These are phyloP conservation scores for Backusella westeae DNA, from an alignment of 192 early-diverging fungal species.

Conservation along the genomic window DNA sequence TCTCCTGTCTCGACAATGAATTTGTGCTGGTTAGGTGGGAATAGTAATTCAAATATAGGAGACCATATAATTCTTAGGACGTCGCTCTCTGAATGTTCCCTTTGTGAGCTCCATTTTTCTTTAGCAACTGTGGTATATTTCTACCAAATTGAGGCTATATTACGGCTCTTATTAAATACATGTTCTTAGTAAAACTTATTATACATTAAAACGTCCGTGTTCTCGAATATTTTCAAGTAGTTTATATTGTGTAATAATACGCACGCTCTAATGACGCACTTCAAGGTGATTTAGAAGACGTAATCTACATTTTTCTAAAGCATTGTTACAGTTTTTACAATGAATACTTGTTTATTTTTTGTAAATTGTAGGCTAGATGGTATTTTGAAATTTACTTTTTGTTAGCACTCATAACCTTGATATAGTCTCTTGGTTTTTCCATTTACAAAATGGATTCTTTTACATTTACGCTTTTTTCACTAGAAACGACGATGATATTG, in stretches of 20 bases:
- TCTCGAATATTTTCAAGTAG: conserved; percentile 15
- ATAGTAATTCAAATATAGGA: conserved; percentile 21
- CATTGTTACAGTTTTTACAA: no score
- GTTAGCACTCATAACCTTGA: no score
- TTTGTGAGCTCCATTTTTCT: conserved; percentile 17
- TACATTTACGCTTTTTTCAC: no score
- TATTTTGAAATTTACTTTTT: no score
- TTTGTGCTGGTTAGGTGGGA: conserved; percentile 16
- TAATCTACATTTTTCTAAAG: no score
- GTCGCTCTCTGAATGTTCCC: conserved; percentile 16
- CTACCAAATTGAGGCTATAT: conserved; percentile 22
- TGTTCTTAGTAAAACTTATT: conserved; percentile 12
- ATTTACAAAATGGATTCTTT: no score
- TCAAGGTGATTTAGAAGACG: no score
- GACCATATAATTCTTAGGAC: conserved; percentile 17
- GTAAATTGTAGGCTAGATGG: no score
- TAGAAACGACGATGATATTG: no score
- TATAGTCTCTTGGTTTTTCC: no score
- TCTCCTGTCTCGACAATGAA: conserved; percentile 17
- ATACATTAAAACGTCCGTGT: conserved; percentile 16
- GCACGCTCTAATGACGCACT: no score
- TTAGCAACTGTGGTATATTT: conserved; percentile 13
- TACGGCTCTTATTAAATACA: conserved; percentile 16
- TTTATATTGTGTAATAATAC: background rate
- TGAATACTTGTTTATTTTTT: no score